Evolutionary conservation across 257 asterid genomes (phyloP), one percentile per base, ranked within the genome.

Genomic region (Solanum ossicruentum): DNA sequence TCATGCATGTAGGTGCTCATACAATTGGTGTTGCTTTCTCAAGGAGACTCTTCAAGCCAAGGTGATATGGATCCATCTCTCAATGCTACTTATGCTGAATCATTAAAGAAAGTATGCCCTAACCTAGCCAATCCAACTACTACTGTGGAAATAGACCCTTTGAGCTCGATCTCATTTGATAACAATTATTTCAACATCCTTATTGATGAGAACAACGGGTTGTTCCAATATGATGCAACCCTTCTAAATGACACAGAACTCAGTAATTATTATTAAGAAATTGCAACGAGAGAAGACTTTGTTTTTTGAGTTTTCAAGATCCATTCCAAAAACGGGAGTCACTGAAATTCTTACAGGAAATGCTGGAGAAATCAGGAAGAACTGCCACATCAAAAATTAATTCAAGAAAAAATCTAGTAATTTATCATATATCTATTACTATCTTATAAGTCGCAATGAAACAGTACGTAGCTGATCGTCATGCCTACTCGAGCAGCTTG

Each of bases 301-400:
- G 58, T 84, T 89, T 21, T 0, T 0, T 23, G 88, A 80, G 83
- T 93, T 92, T 21, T 89, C 41, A 12, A 43, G 23, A 72, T 91
- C 94, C 39, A 93, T 93, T 92, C 21, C 83, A 85, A 92, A 90
- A 56, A 93, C 91, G 94, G 92, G 97, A 73, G 90, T 71, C 36
- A 87, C 89, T 26, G 86, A 87, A 49, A 91, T 90, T 82, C 87
- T 93, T 51, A 84, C 88, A 0, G 90, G 92, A 66, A 87, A 84
- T 26, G 87, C 63, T 12, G 92, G 94, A 12, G 92, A 91, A 84
- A 86, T 93, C n/a, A 85, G 94, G 56, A 89, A 81, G 69, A 87
- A 90, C 80, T 93, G 94, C 86, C 51, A 90, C 11, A 47, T 89
- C 17, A 73, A 84, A 72, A 92, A 72, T 6, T 72, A 43, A 89